Evolutionary conservation across 257 asterid species (phyloP), one percentile per base, ranked within the genome.

Genomic region (Salvia splendens): DNA sequence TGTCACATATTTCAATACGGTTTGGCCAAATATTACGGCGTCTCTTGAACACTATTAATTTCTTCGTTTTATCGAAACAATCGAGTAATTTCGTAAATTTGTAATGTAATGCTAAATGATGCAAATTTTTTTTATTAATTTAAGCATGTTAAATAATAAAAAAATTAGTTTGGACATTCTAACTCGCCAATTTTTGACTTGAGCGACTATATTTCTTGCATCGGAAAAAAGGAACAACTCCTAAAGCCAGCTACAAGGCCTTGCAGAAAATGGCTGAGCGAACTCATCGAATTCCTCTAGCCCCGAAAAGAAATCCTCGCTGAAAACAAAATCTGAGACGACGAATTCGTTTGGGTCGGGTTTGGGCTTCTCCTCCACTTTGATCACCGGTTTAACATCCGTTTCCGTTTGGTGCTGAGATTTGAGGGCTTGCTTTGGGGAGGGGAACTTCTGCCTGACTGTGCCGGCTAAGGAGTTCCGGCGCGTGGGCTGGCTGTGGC

Each of bases 381-480:
- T 73, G 52, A 68, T 53, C 4, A 36, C 65, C 32, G 73, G 53
- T 2, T 40, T 40, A 40, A 8, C 8, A 40, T 40, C 45, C 45
- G 2, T 40, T 40, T 40, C 45, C 8, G 45, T 9, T 40, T 38
- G 8, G 8, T 40, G 45, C 12, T 40, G 45, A 62, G 57, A 4
- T 67, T 65, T 78, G 2, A 65, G 30, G 30, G 30, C 79, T 1
- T 57, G 76, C 33, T 47, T 5, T 42, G 61, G 58, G 12, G 84
- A 54, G 16, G 87, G 88, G 73, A 90, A 90, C 63, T 90, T 90
- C 55, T 84, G 86, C 54, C 97, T 70, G 5, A 82, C 79, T 0
- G 97, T 93, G 1, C 99, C 99, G 9, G 99, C 97, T 6, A 93
- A 78, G 12, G 97, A 92, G 20, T 90, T 93, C 53, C 89, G 68